Conservation (phyloP, 2,329 filamentous ascomycete genomes). For the Cercospora zeae-maydis region DNA sequence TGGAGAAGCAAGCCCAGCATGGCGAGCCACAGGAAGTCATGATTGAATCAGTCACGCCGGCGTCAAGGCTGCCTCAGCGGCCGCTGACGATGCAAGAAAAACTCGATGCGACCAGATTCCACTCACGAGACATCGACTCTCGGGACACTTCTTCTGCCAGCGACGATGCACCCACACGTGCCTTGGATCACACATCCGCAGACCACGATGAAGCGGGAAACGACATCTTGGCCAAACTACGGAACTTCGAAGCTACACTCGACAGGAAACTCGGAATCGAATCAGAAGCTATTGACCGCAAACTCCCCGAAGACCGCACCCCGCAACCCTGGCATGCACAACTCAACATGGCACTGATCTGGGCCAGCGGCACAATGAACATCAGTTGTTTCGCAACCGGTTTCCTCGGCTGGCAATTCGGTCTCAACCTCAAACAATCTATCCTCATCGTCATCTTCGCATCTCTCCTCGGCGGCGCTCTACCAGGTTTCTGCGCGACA, state of each 20-base stretch:
- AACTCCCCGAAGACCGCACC: slow-evolving; percentile 44
- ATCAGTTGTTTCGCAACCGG: slow-evolving; percentile 39
- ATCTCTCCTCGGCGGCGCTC: slow-evolving; percentile 33
- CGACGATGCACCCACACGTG: neutral
- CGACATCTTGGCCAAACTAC: slow-evolving; percentile 35
- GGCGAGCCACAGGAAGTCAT: slow-evolving; percentile 23
- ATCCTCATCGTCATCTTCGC: slow-evolving; percentile 34
- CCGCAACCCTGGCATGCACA: slow-evolving; percentile 40
- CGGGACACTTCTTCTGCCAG: slow-evolving; percentile 14
- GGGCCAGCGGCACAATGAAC: slow-evolving; percentile 38
- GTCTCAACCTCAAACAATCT: slow-evolving; percentile 44
- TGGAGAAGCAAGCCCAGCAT: slow-evolving; percentile 22
- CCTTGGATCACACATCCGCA: neutral
- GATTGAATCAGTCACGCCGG: neutral
- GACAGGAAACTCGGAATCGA: slow-evolving; percentile 48
- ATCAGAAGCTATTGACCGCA: slow-evolving; percentile 48
- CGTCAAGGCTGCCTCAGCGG: slow-evolving; percentile 20
- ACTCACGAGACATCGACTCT: slow-evolving; percentile 24
- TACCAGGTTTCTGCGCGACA: slow-evolving; percentile 36
- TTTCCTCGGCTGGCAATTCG: slow-evolving; percentile 49
- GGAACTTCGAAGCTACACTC: slow-evolving; percentile 41
- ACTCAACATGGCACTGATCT: slow-evolving; percentile 36
- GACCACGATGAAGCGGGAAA: slow-evolving; percentile 17
- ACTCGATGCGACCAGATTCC: slow-evolving; percentile 26
- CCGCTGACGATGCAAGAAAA: slow-evolving; percentile 33